Percentiles rank a stretch among this genome's conserved stretches.
These are phyloP conservation scores for Alloteropsis angusta DNA, from an alignment of 202 grass and related monocot species.

Conservation along the genomic window DNA sequence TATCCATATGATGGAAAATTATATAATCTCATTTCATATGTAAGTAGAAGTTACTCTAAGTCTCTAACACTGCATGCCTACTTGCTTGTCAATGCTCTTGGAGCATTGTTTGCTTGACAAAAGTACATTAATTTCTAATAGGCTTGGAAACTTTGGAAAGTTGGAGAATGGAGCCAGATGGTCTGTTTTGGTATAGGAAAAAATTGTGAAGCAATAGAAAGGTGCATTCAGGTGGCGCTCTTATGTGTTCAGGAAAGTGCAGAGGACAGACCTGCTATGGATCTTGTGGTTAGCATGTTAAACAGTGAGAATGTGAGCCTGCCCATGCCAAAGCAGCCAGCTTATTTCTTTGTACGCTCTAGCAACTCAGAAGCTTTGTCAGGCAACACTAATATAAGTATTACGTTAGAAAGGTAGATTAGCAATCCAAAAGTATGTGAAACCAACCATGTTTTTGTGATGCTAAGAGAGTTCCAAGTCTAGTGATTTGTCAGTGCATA, in stretches of 20 bases:
- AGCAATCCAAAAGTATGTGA: background rate
- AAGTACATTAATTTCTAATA: slow-evolving; percentile 3
- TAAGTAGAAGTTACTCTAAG: slow-evolving; percentile 20
- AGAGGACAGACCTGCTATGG: slow-evolving; percentile 43
- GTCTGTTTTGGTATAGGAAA: slow-evolving; percentile 2
- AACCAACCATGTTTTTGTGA: background rate
- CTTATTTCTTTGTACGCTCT: slow-evolving; percentile 28
- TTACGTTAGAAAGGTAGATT: slow-evolving; percentile 24
- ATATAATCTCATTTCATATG: slow-evolving; percentile 39
- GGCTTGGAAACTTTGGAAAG: slow-evolving; percentile 42
- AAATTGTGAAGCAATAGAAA: slow-evolving; percentile 20
- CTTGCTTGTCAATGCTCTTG: background rate
- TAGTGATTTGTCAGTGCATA: background rate
- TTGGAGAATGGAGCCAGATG: slow-evolving; percentile 21
- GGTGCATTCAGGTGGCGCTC: slow-evolving; percentile 37
- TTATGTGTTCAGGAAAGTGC: slow-evolving; percentile 46
- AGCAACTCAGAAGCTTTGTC: background rate
- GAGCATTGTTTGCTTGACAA: slow-evolving; percentile 1
- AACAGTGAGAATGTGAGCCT: slow-evolving; percentile 22
- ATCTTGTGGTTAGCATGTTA: slow-evolving; percentile 33
- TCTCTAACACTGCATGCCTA: background rate
- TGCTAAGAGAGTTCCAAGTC: background rate
- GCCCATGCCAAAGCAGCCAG: slow-evolving; percentile 34
- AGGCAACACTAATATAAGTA: slow-evolving; percentile 7
- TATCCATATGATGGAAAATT: slow-evolving; percentile 29